Percentiles rank a stretch among this genome's conserved stretches.
phyloP scores from a whole-genome alignment of 2,329 filamentous ascomycete species.

The Scedosporium aurantiacum region DNA sequence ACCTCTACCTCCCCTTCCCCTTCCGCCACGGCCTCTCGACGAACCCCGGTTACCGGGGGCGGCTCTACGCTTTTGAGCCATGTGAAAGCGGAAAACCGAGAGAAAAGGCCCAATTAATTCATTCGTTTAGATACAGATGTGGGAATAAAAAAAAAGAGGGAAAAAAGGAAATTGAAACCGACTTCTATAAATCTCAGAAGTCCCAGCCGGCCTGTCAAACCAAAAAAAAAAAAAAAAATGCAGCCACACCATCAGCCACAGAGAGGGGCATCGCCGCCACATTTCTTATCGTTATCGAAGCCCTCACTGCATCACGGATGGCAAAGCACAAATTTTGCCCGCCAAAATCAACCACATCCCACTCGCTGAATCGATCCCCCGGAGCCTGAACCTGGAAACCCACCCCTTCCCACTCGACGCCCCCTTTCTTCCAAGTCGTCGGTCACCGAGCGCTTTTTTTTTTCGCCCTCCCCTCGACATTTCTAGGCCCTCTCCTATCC shows the following conservation, averaged over 20 bases:
- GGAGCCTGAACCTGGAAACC: conserved; percentile 6
- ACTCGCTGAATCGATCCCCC: conserved; percentile 5
- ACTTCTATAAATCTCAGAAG: background rate
- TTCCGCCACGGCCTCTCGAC: conserved; percentile 13
- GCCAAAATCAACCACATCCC: conserved; percentile 8
- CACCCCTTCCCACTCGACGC: background rate
- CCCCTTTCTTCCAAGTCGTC: background rate
- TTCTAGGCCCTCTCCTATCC: background rate
- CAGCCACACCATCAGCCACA: conserved; percentile 11
- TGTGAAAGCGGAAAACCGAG: background rate
- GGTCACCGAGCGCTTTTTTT: background rate
- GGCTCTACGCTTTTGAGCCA: background rate
- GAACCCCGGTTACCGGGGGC: background rate
- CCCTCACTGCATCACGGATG: conserved; percentile 4
- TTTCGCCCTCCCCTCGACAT: background rate
- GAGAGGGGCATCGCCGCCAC: conserved; percentile 13
- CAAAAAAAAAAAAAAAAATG: background rate
- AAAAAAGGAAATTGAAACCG: background rate
- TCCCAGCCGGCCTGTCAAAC: background rate
- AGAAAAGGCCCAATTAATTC: background rate
- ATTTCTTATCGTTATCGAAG: conserved; percentile 12
- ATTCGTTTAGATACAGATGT: background rate
- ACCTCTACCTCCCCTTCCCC: conserved; percentile 15
- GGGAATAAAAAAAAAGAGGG: background rate
- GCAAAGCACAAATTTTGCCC: conserved; percentile 6